Base-by-base conservation (phyloP, 2,329 filamentous ascomycete genomes). In the Cryoendolithus antarcticus region DNA sequence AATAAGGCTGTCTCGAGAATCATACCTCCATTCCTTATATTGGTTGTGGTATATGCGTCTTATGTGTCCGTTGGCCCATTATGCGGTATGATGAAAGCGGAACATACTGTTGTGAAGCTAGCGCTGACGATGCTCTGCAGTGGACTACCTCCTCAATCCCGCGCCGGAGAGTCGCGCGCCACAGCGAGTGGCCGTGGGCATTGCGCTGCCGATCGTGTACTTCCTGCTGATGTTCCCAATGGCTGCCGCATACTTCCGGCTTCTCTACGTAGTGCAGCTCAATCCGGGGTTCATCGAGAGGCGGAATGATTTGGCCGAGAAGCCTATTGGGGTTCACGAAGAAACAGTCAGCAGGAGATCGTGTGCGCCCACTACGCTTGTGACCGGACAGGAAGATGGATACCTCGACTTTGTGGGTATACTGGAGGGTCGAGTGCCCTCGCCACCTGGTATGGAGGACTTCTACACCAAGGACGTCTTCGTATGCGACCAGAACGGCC, bases 401-500 rank as follows among this genome's bases (percentile, higher is more conserved):
- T 44, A 48, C 4, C 49, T 54, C 9, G 50, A 57, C 19, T 34
- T 40, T 5, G 46, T 40, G 27, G 43, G 43, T 7, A 52, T 53
- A 8, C 41, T 53, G 9, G 41, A 48, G 9, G 51, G 53, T 3
- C 44, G 44, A 9, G 38, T 50, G 9, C 69, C 72, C n/a, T 74
- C 83, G 46, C 75, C 74, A 37, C 74, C 77, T 8, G 80, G 80
- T 0, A 66, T 88, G 37, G 81, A 88, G 49, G 62, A 67, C 3
- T 93, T 93, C 56, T 93, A 91, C 55, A 80, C 72, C 46, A 84
- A 81, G 56, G 80, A 93, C 49, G 74, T 84, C 2, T 96, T 93
- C 57, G 71, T 86, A 2, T 95, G 85, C 61, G 81, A 93, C 52
- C 66, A 70, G 9, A 82, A 91, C 50, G 91, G 91, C 0, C 70